Evolutionary conservation across 148 eudicot species (phyloP).

Genomic region (Fagopyrum tataricum): DNA sequence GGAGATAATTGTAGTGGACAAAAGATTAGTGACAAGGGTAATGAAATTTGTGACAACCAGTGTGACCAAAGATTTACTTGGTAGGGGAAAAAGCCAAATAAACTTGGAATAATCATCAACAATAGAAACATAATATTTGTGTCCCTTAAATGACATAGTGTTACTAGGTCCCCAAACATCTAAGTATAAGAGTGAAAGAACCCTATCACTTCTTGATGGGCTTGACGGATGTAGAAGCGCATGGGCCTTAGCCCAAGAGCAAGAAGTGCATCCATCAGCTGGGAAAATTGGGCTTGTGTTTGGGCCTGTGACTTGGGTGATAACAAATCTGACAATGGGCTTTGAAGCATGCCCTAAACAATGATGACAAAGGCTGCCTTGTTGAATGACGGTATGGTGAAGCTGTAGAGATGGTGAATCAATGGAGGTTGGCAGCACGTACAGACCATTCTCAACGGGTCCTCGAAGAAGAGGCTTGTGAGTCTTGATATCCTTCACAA

Average conservation of each 20-base stretch:
- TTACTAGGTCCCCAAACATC: too few relatives aligned
- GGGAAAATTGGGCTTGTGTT: not conserved
- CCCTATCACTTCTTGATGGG: too few relatives aligned
- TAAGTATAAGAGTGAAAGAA: too few relatives aligned
- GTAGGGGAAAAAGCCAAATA: not conserved
- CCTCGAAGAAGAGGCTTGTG: too few relatives aligned
- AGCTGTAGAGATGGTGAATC: too few relatives aligned
- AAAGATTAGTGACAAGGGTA: not conserved
- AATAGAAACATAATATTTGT: not conserved
- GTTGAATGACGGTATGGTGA: not conserved
- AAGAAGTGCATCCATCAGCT: not conserved
- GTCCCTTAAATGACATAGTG: not conserved
- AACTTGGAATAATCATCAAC: not conserved
- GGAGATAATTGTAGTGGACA: too few relatives aligned
- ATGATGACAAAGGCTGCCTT: not conserved
- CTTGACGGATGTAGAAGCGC: not conserved
- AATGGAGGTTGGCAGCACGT: too few relatives aligned
- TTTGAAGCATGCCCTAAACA: not conserved
- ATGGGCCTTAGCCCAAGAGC: not conserved
- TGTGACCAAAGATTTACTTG: too few relatives aligned
- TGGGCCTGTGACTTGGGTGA: not conserved
- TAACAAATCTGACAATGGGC: too few relatives aligned
- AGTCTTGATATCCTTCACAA: too few relatives aligned
- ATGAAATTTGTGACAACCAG: too few relatives aligned
- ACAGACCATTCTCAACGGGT: too few relatives aligned